Evolutionary conservation across 2,329 filamentous ascomycete genomes (phyloP), one percentile per base, ranked within the genome.

Genomic region (Phialophora macrospora): DNA sequence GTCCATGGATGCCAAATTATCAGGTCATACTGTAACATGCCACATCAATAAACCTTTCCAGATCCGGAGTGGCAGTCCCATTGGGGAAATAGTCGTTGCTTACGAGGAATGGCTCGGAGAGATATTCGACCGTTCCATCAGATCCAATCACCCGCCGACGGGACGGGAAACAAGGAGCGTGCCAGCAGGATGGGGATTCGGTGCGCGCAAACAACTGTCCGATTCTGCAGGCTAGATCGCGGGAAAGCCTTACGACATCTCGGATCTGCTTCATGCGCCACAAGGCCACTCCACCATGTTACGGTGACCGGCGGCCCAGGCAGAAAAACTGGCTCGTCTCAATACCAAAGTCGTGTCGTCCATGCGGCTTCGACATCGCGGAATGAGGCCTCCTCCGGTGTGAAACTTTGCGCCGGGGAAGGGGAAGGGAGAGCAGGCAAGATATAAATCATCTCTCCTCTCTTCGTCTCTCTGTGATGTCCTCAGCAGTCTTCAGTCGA

Each of bases 61-160:
- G 17, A 51, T 51, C 48, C 9, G 24, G 48, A 11, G 20, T 51
- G 22, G 14, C 38, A 44, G 38, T 44, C 38, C 38, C 6, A n/a
- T 44, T 44, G 38, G 14, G 38, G 38, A n/a, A 44, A 3, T 6
- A n/a, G 38, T 44, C 20, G 24, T 51, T 6, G 48, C 48, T 26
- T 51, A 51, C 26, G n/a, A n/a, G n/a, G n/a, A n/a, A n/a, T n/a
- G 48, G 38, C 38, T 44, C 38, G 38, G 38, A 20, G 38, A 44
- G 38, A n/a, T 44, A 11, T 44, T 51, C 22, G 20, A 51, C 24
- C 24, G 48, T 51, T 51, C 14, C 24, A 9, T 44, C 38, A n/a
- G 17, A 26, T 12, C 48, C 48, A 51, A 51, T 51, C 48, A 17
- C 20, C 20, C 20, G 20, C 48, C 22, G 24, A 12, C 12, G 48